Conservation (phyloP, 176 grass and related monocot species). For the Cenchrus fungigraminus region DNA sequence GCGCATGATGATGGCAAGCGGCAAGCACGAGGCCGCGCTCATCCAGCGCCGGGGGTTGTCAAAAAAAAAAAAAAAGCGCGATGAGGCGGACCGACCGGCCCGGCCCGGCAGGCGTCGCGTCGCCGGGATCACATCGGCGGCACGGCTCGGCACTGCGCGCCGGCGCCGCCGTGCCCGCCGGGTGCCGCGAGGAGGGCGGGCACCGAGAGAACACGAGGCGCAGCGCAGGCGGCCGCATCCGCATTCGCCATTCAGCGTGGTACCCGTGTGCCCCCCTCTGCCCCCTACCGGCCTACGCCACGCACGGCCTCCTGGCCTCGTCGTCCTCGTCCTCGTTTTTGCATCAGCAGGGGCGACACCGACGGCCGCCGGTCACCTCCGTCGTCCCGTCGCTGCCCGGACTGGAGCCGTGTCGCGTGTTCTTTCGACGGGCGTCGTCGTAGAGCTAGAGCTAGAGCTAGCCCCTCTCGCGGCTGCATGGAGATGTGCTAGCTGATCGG, state of each 20-base stretch:
- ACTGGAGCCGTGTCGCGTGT: conserved; percentile 24
- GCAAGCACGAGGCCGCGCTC: conserved; percentile 11
- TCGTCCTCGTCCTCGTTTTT: not conserved
- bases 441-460: not conserved
- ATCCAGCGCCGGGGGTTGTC: conserved; percentile 4
- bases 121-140: conserved; percentile 40
- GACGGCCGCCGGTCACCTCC: conserved; percentile 51
- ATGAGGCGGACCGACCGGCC: not conserved
- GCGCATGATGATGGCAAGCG: conserved; percentile 27
- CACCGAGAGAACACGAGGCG: conserved; percentile 17
- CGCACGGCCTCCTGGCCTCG: not conserved
- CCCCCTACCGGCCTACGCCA: not conserved
- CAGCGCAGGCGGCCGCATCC: conserved; percentile 18
- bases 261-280: conserved; percentile 25
- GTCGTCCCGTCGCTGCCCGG: not conserved
- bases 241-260: not conserved
- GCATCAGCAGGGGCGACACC: conserved; percentile 15
- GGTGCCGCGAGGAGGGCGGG: conserved; percentile 15
- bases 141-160: not conserved
- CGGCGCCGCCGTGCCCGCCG: conserved; percentile 12
- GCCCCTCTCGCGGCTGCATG: not conserved
- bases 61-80: conserved; percentile 41
- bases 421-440: not conserved
- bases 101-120: conserved; percentile 42
- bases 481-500: not conserved